Percentiles rank a stretch among this genome's conserved stretches.
Evolutionary conservation across 2,329 filamentous ascomycete genomes (phyloP).

Genomic region (Pleurostoma richardsiae): DNA sequence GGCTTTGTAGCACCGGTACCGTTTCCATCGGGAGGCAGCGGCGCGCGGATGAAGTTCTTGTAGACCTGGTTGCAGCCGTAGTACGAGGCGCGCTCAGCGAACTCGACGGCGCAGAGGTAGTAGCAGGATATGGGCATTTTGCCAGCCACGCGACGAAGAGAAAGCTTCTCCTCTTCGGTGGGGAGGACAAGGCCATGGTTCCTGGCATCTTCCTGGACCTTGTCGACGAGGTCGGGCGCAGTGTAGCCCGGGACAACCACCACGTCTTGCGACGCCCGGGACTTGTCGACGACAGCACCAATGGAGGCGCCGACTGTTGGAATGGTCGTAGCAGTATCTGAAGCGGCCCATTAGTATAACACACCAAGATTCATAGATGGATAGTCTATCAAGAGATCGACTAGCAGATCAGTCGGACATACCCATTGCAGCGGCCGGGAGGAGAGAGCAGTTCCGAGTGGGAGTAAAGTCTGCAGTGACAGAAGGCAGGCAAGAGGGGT

Average conservation of each 20-base stretch:
- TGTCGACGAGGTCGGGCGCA: neutral
- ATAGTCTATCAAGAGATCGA: too few species aligned
- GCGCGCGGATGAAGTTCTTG: constrained; percentile 58
- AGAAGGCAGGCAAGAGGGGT: too few species aligned
- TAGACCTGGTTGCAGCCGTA: constrained; percentile 51
- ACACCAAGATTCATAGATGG: too few species aligned
- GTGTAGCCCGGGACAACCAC: neutral
- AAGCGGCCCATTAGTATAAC: neutral
- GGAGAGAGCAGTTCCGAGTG: too few species aligned
- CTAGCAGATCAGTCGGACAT: too few species aligned
- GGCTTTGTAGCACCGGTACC: constrained; percentile 36
- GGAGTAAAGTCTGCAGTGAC: too few species aligned
- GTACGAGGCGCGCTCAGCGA: constrained; percentile 57
- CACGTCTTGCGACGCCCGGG: neutral
- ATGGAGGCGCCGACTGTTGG: neutral
- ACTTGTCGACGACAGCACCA: neutral
- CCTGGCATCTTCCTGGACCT: neutral
- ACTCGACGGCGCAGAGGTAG: constrained; percentile 53
- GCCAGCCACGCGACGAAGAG: constrained; percentile 47
- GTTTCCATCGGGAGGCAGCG: constrained; percentile 46
- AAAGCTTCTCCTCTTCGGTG: constrained; percentile 47
- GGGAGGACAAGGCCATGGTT: constrained; percentile 24
- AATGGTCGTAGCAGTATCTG: neutral
- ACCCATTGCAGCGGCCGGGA: too few species aligned
- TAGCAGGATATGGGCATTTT: constrained; percentile 49